These are phyloP conservation scores for Clonostachys rosea DNA, from an alignment of 2,329 filamentous ascomycete species.

Conservation along the genomic window DNA sequence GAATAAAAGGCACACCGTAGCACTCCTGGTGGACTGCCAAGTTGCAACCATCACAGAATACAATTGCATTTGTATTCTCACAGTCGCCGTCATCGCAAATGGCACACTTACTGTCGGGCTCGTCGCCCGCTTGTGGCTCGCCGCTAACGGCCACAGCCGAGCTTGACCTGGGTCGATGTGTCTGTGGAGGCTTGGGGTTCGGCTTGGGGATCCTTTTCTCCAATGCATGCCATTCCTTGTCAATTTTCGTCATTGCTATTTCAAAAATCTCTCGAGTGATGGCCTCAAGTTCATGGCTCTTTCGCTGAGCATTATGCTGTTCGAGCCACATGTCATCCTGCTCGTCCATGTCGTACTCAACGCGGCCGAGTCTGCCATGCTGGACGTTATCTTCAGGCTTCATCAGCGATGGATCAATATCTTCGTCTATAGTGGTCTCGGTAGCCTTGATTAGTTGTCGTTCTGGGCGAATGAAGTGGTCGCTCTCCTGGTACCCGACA, in stretches of 20 bases:
- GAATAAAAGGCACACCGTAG: constrained; percentile 97
- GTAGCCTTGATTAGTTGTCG: constrained; percentile 63
- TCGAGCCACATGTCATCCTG: constrained; percentile 97
- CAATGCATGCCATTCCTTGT: constrained; percentile 95
- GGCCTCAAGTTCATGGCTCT: constrained; percentile 67
- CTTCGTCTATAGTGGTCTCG: constrained; percentile 56
- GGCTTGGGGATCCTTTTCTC: constrained; percentile 97
- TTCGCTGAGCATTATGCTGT: constrained; percentile 73
- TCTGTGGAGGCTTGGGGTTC: constrained; percentile 93
- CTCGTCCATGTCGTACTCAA: constrained; percentile 99
- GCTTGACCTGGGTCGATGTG: constrained; percentile 85
- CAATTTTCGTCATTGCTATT: constrained; percentile 97
- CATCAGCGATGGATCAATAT: constrained; percentile 35
- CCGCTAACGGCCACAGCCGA: constrained; percentile 95
- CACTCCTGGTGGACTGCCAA: constrained; percentile 97
- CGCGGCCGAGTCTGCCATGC: constrained; percentile 60
- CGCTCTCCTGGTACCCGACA: constrained; percentile 92
- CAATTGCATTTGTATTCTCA: constrained; percentile 98
- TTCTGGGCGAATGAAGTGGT: constrained; percentile 78
- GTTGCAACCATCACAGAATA: constrained; percentile 98
- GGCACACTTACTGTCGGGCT: constrained; percentile 94
- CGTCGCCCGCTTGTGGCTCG: constrained; percentile 77
- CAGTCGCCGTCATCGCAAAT: constrained; percentile 99
- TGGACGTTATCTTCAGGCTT: constrained; percentile 20
- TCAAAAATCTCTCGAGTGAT: constrained; percentile 95